phyloP scores from a whole-genome alignment of 2,329 filamentous ascomycete genomes.

The Atkinsonella hypoxylon region DNA sequence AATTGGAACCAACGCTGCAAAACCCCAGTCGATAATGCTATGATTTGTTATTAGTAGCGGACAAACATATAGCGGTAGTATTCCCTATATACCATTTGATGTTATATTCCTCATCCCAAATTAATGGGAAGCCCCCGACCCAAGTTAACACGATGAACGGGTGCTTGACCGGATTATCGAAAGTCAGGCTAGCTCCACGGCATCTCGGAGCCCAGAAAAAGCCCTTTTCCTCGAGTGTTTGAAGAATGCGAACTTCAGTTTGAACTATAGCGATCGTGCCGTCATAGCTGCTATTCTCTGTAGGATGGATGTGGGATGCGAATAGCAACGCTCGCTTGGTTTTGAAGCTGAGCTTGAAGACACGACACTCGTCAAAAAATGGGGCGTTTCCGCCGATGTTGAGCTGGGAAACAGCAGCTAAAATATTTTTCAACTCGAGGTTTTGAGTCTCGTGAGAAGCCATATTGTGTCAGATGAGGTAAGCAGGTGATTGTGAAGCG shows the following conservation, averaged over 20 bases:
- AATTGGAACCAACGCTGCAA: not conserved
- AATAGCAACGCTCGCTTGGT: not conserved
- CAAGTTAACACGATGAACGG: slow-evolving; percentile 2
- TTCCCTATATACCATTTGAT: no score
- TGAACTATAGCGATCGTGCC: not conserved
- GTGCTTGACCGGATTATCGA: slow-evolving; percentile 1
- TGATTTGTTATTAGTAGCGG: not conserved
- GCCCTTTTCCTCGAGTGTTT: not conserved
- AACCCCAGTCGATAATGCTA: not conserved
- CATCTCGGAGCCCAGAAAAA: not conserved
- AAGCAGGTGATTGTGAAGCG: no score
- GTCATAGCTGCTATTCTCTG: not conserved
- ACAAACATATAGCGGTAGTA: no score
- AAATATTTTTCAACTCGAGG: not conserved
- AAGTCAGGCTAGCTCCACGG: slow-evolving; percentile 1
- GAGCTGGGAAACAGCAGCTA: not conserved
- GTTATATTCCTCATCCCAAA: not conserved
- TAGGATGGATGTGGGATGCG: not conserved
- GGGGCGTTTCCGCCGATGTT: not conserved
- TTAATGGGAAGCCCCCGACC: not conserved
- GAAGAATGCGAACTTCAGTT: not conserved
- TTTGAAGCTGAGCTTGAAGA: slow-evolving; percentile 2
- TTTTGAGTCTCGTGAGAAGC: not conserved
- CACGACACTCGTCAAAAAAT: not conserved
- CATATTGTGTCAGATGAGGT: no score